phyloP scores from a whole-genome alignment of 139 green algal genomes.

The Edaphochlamys debaryana region DNA sequence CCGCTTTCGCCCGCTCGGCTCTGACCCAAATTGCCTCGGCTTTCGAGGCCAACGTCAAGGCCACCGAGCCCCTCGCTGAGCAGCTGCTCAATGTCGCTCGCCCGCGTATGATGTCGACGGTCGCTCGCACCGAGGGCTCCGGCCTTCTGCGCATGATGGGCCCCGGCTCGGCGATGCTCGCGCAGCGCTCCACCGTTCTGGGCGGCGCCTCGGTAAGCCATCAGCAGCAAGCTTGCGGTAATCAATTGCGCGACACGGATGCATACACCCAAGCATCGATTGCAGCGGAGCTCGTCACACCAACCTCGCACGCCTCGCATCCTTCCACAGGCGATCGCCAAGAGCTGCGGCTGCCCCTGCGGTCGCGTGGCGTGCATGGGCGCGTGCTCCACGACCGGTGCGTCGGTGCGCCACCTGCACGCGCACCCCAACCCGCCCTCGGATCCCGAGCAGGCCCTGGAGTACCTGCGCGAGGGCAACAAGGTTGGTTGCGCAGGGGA shows the following conservation, averaged over 20 bases:
- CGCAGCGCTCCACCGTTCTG: background rate
- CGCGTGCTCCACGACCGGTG: background rate
- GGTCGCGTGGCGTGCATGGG: conserved; percentile 4
- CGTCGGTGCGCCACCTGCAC: background rate
- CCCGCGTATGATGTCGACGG: conserved; percentile 7
- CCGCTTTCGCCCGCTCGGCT: background rate
- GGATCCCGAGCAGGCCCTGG: background rate
- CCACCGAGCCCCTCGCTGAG: background rate
- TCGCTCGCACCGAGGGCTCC: background rate
- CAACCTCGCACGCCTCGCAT: conserved; percentile 9
- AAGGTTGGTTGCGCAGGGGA: background rate
- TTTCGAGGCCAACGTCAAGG: conserved; percentile 1
- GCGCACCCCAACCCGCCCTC: background rate
- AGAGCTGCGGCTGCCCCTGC: background rate
- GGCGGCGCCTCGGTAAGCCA: background rate
- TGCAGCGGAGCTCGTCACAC: background rate
- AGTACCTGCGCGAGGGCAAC: conserved; percentile 7
- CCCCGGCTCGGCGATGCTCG: background rate
- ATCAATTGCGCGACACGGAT: too few relatives aligned
- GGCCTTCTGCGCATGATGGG: background rate
- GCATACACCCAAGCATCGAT: background rate
- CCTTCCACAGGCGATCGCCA: conserved; percentile 5
- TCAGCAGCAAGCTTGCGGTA: background rate
- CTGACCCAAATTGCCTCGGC: background rate
- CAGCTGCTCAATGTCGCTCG: background rate